Base-by-base conservation (phyloP, 352 stramenopile genomes). In the Discostella stelligera region DNA sequence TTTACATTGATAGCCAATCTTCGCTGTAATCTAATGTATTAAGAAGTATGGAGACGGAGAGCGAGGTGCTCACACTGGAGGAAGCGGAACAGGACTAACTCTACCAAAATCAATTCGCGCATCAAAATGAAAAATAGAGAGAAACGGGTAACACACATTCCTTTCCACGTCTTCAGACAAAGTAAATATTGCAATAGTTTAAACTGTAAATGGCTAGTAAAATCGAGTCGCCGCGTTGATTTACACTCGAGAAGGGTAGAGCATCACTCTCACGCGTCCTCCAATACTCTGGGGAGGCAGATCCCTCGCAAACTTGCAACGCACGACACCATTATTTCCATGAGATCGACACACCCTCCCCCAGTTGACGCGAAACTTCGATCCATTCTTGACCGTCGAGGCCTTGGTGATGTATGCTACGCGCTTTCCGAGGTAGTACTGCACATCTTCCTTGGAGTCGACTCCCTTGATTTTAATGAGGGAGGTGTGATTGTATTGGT, bases 381-480 rank as follows among this genome's bases (percentile, higher is more conserved):
- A 95, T 89, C 94, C 95, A 85, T 97, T 85, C 81, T 97, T 95
- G 39, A 77, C 61, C 21, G 70, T 82, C 7, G 66, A 81, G 10
- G 79, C 89, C 95, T 99, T 99, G 95, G 98, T 99, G 85, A 99
- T 98, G 94, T 99, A 99, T 48, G 97, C 97, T 79, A 99, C 95
- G 80, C 97, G 97, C 95, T 99, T 99, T 84, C 97, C 97, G 64
- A 99, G 91, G 94, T 99, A 99, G 84, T 99, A 99, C 81, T 98
- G 90, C 53, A 97, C 94, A 77, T 98, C 96, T 86, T 98, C 96
- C 89, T 98, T 98, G 87, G 96, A 95, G 80, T 98, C 96, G 61
- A 99, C 92, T 85, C 96, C 96, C 91, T 98, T 94, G 88, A 99
- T 98, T 93, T 99, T 99, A 84, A 99, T 95, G 59, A 99, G 91